Conservation (phyloP, 495 filamentous ascomycete species). For the Apodospora peruviana region DNA sequence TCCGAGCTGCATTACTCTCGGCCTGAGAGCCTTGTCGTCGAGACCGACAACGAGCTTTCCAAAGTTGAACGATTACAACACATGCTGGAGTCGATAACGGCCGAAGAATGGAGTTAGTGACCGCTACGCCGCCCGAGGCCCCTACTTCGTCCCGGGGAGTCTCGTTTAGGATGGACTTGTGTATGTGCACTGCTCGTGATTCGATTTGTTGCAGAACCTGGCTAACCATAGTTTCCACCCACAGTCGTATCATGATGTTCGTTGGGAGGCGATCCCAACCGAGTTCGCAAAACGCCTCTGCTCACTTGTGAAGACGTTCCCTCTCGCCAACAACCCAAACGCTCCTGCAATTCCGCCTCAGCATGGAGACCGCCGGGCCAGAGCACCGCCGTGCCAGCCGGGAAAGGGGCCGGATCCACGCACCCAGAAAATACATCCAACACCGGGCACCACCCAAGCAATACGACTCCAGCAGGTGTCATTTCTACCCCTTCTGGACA, state of each 20-base stretch:
- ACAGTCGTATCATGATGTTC: neutral
- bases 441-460: no score
- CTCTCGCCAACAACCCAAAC: neutral
- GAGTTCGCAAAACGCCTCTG: neutral
- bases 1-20: neutral
- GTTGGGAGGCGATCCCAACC: neutral
- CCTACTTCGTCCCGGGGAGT: neutral
- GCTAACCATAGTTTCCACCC: no score
- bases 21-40: neutral
- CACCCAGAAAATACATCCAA: no score
- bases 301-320: neutral
- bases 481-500: no score
- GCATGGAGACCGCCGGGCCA: no score
- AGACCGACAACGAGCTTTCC: neutral
- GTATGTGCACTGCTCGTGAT: conserved; percentile 1
- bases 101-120: neutral
- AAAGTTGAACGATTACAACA: neutral
- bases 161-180: neutral
- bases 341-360: neutral
- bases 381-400: no score
- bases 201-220: no score
- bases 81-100: neutral
- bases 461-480: no score
- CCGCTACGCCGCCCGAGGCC: neutral
- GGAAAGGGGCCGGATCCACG: no score